Evolutionary conservation across 2,329 filamentous ascomycete genomes (phyloP).

Genomic region (Aspergillus sp.): DNA sequence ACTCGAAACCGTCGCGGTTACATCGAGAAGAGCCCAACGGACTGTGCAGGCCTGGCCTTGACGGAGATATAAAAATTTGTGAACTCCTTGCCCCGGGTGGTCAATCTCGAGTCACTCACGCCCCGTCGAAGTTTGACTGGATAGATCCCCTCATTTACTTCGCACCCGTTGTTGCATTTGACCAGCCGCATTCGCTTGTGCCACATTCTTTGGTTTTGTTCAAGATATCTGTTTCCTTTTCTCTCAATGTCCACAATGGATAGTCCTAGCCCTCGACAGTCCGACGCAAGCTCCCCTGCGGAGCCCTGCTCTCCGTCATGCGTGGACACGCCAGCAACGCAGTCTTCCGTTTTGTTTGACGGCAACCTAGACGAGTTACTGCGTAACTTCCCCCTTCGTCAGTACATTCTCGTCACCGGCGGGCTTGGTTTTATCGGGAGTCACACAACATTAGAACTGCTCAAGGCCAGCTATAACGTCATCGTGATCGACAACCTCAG

Average conservation of each 20-base stretch:
- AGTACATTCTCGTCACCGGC: constrained; percentile 46
- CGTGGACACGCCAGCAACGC: constrained; percentile 46
- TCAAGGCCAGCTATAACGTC: constrained; percentile 43
- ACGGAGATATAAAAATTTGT: constrained; percentile 24
- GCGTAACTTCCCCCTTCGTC: constrained; percentile 37
- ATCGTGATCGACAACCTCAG: constrained; percentile 44
- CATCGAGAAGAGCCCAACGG: constrained; percentile 17
- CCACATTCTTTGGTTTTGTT: constrained; percentile 8
- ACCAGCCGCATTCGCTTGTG: constrained; percentile 8
- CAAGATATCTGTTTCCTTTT: constrained; percentile 10
- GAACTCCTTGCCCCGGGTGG: constrained; percentile 17
- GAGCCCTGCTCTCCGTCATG: constrained; percentile 29
- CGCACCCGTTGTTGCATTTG: constrained; percentile 14
- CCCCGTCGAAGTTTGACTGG: constrained; percentile 12
- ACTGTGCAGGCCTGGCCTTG: constrained; percentile 9
- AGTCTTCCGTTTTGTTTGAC: constrained; percentile 47
- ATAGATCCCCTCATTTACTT: constrained; percentile 9
- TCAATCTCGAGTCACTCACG: constrained; percentile 13
- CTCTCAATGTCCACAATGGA: constrained; percentile 25
- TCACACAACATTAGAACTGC: constrained; percentile 43
- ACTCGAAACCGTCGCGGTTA: constrained; percentile 20
- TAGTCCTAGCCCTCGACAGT: constrained; percentile 29
- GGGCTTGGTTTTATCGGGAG: constrained; percentile 45
- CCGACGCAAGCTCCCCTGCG: constrained; percentile 31
- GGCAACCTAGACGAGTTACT: constrained; percentile 44